Conservation (phyloP, 2,329 filamentous ascomycete species). For the Aureobasidium zeae region DNA sequence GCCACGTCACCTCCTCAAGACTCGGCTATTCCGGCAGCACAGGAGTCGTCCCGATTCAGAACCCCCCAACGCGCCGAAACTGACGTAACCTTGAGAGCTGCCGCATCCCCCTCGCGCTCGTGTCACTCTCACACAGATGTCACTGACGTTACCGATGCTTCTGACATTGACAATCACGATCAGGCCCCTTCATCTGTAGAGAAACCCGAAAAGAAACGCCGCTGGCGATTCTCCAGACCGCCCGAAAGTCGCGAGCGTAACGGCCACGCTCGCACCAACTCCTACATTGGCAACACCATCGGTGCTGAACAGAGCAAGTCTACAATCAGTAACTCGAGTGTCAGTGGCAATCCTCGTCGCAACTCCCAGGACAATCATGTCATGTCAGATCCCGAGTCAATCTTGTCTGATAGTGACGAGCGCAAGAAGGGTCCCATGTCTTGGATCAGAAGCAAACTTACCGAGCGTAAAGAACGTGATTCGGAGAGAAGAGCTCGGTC, state of each 20-base stretch:
- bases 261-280: background rate
- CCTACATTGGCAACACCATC: slow-evolving; percentile 8
- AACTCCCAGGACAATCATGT: slow-evolving; percentile 14
- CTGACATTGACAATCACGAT: slow-evolving; percentile 62
- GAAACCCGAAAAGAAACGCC: slow-evolving; percentile 60
- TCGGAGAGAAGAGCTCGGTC: slow-evolving; percentile 38
- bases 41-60: slow-evolving; percentile 28
- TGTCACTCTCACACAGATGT: slow-evolving; percentile 60
- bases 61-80: slow-evolving; percentile 68
- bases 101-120: slow-evolving; percentile 66
- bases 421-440: slow-evolving; percentile 47
- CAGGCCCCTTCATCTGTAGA: slow-evolving; percentile 41
- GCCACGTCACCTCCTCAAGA: slow-evolving; percentile 20
- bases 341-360: background rate
- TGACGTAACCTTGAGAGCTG: slow-evolving; percentile 50
- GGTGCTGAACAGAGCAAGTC: slow-evolving; percentile 18
- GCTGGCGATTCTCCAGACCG: slow-evolving; percentile 57
- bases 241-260: slow-evolving; percentile 21
- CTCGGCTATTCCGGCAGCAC: slow-evolving; percentile 34
- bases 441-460: slow-evolving; percentile 57
- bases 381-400: slow-evolving; percentile 9
- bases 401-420: slow-evolving; percentile 14
- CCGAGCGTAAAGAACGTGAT: slow-evolving; percentile 47
- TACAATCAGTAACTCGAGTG: slow-evolving; percentile 15
- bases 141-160: slow-evolving; percentile 74